A percentile compares a stretch with the other conserved stretches of the same genome.
phyloP scores from a whole-genome alignment of 2,329 filamentous ascomycete genomes.

The Fusarium tuaranense region DNA sequence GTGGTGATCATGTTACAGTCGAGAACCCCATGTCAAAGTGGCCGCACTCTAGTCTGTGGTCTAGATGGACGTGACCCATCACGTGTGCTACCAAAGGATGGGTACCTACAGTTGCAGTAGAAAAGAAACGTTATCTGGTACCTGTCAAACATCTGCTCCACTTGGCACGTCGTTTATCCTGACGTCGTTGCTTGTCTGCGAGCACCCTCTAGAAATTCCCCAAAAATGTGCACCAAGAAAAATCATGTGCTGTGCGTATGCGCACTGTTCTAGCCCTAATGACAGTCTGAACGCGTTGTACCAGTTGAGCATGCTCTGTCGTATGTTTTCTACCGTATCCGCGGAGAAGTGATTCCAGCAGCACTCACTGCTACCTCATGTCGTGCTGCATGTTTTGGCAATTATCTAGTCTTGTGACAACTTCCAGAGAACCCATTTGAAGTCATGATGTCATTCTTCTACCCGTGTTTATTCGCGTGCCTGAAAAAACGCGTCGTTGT shows the following conservation, averaged over 20 bases:
- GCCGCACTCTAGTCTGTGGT: background rate
- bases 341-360: background rate
- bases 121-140: background rate
- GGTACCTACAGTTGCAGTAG: background rate
- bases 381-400: background rate
- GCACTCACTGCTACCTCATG: background rate
- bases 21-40: background rate
- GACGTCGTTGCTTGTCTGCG: background rate
- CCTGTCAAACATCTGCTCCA: background rate
- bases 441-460: background rate
- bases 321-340: background rate
- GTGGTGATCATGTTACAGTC: constrained; percentile 1
- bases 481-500: background rate
- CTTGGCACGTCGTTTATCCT: background rate
- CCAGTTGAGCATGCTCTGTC: background rate
- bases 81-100: background rate
- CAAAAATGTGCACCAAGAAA: background rate
- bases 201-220: background rate
- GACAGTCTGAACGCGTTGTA: background rate
- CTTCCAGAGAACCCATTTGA: background rate
- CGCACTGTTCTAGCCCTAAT: background rate
- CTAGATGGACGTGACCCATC: background rate
- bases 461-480: background rate
- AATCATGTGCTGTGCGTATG: background rate
- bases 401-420: background rate